A percentile compares a stretch with the other conserved stretches of the same genome.
phyloP scores from a whole-genome alignment of 257 asterid species.

The Fraxinus pennsylvanica region DNA sequence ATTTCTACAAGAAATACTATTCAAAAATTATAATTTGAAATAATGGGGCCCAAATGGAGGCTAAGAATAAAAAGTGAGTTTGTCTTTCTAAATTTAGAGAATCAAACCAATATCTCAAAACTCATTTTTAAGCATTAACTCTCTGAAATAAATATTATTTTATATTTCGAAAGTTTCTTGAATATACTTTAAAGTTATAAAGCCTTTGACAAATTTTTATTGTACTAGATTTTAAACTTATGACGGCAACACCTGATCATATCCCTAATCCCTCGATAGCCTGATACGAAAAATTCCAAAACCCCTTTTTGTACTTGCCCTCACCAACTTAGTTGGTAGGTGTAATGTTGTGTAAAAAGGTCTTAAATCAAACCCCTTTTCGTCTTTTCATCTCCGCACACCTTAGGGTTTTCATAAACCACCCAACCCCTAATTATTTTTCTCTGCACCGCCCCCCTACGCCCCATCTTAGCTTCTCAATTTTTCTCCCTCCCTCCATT shows the following conservation, averaged over 20 bases:
- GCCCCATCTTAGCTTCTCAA: neutral
- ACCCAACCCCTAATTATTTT: constrained; percentile 29
- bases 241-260: constrained; percentile 52
- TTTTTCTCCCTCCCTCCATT: neutral
- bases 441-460: constrained; percentile 53
- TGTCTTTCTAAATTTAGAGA: too few relatives aligned
- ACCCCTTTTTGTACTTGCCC: constrained; percentile 27
- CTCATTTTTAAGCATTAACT: too few relatives aligned
- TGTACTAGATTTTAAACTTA: neutral
- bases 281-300: constrained; percentile 15
- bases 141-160: too few relatives aligned
- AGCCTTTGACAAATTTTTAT: too few relatives aligned
- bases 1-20: too few relatives aligned
- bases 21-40: too few relatives aligned
- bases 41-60: too few relatives aligned
- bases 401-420: constrained; percentile 75
- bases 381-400: constrained; percentile 53
- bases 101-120: too few relatives aligned
- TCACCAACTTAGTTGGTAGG: constrained; percentile 41
- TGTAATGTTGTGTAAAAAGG: neutral
- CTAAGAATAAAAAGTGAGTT: too few relatives aligned
- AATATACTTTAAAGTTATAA: too few relatives aligned
- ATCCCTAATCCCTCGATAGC: constrained; percentile 17
- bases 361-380: constrained; percentile 25
- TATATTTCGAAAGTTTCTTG: too few relatives aligned